phyloP scores from a whole-genome alignment of 495 filamentous ascomycete genomes.

The Chaetomium cochliodes region DNA sequence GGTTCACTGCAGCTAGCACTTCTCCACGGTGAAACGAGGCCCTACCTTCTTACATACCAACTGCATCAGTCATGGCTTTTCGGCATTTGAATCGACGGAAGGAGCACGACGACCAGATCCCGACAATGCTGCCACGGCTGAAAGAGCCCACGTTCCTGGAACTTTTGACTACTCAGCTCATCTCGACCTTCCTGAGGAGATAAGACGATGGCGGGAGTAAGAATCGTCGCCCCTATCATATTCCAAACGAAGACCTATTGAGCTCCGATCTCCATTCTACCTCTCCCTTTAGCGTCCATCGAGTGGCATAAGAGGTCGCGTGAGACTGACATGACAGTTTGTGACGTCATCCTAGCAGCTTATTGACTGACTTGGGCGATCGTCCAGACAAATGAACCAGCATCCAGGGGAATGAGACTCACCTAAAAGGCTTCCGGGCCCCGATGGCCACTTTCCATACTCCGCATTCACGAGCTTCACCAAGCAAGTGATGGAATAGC shows the following conservation, averaged over 20 bases:
- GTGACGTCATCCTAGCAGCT: slow-evolving; percentile 11
- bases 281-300: neutral
- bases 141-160: neutral
- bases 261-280: neutral
- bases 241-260: neutral
- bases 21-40: too few species aligned
- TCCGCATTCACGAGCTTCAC: neutral
- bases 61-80: too few species aligned
- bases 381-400: neutral
- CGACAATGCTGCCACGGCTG: too few species aligned
- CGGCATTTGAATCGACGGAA: neutral
- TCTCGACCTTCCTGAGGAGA: neutral
- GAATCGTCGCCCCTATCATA: neutral
- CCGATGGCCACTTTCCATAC: neutral
- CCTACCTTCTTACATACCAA: too few species aligned
- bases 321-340: neutral
- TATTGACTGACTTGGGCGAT: neutral
- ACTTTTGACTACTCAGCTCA: neutral
- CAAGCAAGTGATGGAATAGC: neutral
- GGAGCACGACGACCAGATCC: neutral
- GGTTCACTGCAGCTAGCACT: too few species aligned
- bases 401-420: neutral
- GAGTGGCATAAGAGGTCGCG: neutral
- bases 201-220: neutral
- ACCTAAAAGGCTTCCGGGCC: neutral